A percentile compares a stretch with the other conserved stretches of the same genome.
Conservation (phyloP, 1,284 basidiomycete species). For the Sphaerobolus stellatus region DNA sequence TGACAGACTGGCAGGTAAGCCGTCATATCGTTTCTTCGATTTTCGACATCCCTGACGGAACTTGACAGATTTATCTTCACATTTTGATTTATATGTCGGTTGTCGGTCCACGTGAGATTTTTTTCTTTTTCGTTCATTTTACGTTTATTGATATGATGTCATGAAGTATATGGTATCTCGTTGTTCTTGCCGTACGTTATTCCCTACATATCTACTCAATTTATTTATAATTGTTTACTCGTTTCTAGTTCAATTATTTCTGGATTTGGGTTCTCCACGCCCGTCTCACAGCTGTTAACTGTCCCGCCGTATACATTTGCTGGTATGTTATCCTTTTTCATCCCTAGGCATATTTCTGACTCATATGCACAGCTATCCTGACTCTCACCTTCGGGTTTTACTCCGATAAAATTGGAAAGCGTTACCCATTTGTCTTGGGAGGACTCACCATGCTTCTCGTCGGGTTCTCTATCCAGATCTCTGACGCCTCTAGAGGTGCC, state of each 20-base stretch:
- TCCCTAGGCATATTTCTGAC: not conserved
- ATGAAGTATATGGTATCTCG: slow-evolving; percentile 56
- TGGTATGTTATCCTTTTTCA: slow-evolving; percentile 38
- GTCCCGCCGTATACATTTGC: slow-evolving; percentile 68
- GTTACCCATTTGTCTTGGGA: slow-evolving; percentile 59
- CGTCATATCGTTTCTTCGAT: not conserved
- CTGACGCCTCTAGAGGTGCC: slow-evolving; percentile 44
- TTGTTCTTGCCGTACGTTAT: slow-evolving; percentile 61
- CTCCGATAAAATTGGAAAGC: slow-evolving; percentile 57
- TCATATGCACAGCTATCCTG: slow-evolving; percentile 42
- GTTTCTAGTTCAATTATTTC: slow-evolving; percentile 58
- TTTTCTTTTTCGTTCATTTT: not conserved
- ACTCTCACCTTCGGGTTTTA: slow-evolving; percentile 53
- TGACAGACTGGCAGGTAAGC: slow-evolving; percentile 65
- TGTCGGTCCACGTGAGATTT: slow-evolving; percentile 52
- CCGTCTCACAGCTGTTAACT: slow-evolving; percentile 65
- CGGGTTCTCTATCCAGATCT: slow-evolving; percentile 68
- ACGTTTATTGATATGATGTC: not conserved
- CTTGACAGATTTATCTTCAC: slow-evolving; percentile 47
- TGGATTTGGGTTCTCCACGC: slow-evolving; percentile 55
- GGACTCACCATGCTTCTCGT: slow-evolving; percentile 53
- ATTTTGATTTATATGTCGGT: slow-evolving; percentile 63
- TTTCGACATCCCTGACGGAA: not conserved
- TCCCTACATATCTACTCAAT: no score
- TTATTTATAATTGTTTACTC: not conserved